A percentile compares a stretch with the other conserved stretches of the same genome.
Evolutionary conservation across 2,329 filamentous ascomycete species (phyloP).

Genomic region (Fusarium lyarnte): DNA sequence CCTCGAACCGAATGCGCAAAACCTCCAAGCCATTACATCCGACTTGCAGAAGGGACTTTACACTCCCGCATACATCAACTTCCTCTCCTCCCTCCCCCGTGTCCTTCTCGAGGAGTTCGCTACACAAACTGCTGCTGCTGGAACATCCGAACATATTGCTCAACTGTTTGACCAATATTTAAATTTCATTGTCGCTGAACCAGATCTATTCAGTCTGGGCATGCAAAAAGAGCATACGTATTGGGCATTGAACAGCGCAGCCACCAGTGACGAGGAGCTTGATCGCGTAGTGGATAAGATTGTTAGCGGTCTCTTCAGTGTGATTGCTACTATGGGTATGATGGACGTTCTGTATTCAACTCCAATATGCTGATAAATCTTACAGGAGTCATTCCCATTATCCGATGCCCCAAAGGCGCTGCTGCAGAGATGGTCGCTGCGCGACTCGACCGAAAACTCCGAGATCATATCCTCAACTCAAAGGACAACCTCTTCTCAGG

Average conservation of each 20-base stretch:
- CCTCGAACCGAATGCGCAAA: constrained; percentile 85
- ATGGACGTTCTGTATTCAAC: not conserved
- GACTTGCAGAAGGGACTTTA: constrained; percentile 91
- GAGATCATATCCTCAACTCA: constrained; percentile 96
- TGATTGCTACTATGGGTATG: constrained; percentile 96
- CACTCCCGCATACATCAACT: constrained; percentile 94
- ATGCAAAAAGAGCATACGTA: constrained; percentile 93
- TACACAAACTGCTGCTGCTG: constrained; percentile 82
- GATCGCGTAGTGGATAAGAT: constrained; percentile 89
- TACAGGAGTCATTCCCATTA: constrained; percentile 88
- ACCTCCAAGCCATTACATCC: constrained; percentile 82
- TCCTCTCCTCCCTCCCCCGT: constrained; percentile 90
- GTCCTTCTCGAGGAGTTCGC: constrained; percentile 95
- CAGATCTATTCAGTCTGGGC: constrained; percentile 92
- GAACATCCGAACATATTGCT: constrained; percentile 87
- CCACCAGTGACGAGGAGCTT: constrained; percentile 88
- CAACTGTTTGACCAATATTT: constrained; percentile 97
- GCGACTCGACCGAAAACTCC: constrained; percentile 92
- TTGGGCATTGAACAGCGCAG: constrained; percentile 93
- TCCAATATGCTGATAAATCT: constrained; percentile 7
- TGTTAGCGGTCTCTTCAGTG: constrained; percentile 96
- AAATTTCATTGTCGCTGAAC: constrained; percentile 96
- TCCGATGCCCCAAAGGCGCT: constrained; percentile 90
- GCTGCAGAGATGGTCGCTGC: constrained; percentile 94
- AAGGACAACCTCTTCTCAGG: constrained; percentile 95